Conservation (phyloP, 768 basidiomycete genomes). For the Russula ochroleuca region DNA sequence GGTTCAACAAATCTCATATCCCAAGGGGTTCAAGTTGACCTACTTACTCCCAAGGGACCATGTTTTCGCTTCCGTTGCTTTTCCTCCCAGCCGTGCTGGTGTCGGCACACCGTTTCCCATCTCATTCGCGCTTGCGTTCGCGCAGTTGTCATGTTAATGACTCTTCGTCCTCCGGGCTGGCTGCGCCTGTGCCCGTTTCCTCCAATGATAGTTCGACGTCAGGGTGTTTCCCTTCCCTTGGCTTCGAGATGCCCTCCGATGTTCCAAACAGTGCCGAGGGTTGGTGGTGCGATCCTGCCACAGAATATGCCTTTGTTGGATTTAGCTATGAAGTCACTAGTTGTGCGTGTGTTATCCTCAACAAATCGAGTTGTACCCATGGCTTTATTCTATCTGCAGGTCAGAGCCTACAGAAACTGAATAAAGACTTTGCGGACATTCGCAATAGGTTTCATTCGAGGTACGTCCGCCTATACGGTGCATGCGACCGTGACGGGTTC, state of each 20-base stretch:
- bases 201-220: background rate
- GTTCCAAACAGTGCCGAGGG: conserved; percentile 37
- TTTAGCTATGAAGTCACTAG: conserved; percentile 71
- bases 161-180: background rate
- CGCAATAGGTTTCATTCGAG: conserved; percentile 54
- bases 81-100: background rate
- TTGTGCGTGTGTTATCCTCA: conserved; percentile 40
- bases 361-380: background rate
- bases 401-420: conserved; percentile 49
- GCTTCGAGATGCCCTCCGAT: conserved; percentile 52
- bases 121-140: background rate
- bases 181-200: background rate
- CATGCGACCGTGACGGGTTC: conserved; percentile 40
- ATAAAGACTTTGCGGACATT: conserved; percentile 57
- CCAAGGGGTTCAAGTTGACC: background rate
- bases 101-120: background rate
- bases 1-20: background rate
- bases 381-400: conserved; percentile 39
- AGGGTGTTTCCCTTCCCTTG: conserved; percentile 39
- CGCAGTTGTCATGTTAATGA: background rate
- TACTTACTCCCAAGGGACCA: background rate
- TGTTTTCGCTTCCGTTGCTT: background rate
- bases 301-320: conserved; percentile 72
- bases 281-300: conserved; percentile 55
- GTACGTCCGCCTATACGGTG: conserved; percentile 54